These are phyloP conservation scores for Hebeloma cylindrosporum DNA, from an alignment of 768 basidiomycete species.

Conservation along the genomic window DNA sequence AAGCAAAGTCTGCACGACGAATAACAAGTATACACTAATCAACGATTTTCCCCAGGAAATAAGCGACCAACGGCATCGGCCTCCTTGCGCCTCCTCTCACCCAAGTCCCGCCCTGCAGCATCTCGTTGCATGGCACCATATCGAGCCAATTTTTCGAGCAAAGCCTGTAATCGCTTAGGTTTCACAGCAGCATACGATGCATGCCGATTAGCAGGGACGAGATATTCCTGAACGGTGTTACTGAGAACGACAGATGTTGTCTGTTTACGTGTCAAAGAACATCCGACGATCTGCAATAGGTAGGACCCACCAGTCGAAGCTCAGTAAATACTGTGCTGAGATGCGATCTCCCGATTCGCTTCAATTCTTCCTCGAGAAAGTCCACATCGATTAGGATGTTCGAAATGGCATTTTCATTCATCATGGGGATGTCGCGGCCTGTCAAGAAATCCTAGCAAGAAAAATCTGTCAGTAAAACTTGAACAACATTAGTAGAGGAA, in stretches of 20 bases:
- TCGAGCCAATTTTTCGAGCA: constrained; percentile 78
- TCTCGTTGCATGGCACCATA: constrained; percentile 67
- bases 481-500: not conserved
- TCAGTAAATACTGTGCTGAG: constrained; percentile 75
- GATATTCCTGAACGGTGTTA: constrained; percentile 76
- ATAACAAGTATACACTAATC: constrained; percentile 17
- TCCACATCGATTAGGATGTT: constrained; percentile 85
- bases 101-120: constrained; percentile 56
- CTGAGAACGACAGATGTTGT: constrained; percentile 71
- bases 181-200: constrained; percentile 65
- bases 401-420: constrained; percentile 89
- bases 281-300: not conserved
- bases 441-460: constrained; percentile 69
- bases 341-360: constrained; percentile 68
- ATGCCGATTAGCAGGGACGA: constrained; percentile 69
- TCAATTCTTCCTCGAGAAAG: constrained; percentile 87
- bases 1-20: constrained; percentile 11
- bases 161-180: constrained; percentile 66
- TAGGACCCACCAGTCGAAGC: constrained; percentile 63
- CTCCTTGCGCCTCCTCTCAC: constrained; percentile 72
- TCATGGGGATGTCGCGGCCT: constrained; percentile 68
- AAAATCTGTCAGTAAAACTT: not conserved
- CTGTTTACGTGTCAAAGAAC: constrained; percentile 34
- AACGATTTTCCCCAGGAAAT: constrained; percentile 68
- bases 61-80: constrained; percentile 75